Conservation (phyloP, 2,329 filamentous ascomycete species). For the Trichoderma semiorbis region DNA sequence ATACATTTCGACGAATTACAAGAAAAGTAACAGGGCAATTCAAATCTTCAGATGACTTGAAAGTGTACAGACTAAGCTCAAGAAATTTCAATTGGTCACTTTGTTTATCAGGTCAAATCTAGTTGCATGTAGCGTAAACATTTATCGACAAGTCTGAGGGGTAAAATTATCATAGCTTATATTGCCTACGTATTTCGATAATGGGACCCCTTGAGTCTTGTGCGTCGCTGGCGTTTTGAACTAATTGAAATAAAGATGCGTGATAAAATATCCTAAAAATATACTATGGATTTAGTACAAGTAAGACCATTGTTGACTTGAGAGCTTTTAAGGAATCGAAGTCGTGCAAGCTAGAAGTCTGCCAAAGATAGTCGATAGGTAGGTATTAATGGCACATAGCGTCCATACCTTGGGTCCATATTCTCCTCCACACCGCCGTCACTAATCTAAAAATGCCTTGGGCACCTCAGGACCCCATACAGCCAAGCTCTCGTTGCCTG, state of each 20-base stretch:
- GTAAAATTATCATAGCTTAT: too few species aligned
- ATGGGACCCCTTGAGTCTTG: too few species aligned
- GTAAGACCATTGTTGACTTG: not conserved
- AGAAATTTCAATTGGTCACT: not conserved
- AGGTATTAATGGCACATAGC: too few species aligned
- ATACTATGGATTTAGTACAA: not conserved
- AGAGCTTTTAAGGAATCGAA: not conserved
- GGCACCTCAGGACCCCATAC: conserved; percentile 25
- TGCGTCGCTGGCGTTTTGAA: too few species aligned
- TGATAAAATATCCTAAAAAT: too few species aligned
- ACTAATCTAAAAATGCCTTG: not conserved
- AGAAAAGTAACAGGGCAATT: not conserved
- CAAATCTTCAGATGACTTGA: not conserved
- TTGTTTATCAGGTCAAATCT: not conserved
- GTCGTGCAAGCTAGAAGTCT: not conserved
- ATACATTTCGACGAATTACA: not conserved
- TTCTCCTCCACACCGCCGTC: not conserved
- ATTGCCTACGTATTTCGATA: too few species aligned
- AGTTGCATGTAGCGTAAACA: not conserved
- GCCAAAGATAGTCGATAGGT: too few species aligned
- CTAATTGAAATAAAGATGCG: too few species aligned
- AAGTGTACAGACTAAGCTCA: not conserved
- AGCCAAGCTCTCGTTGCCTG: conserved; percentile 19
- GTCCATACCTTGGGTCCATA: not conserved
- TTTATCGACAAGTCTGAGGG: not conserved